A percentile compares a stretch with the other conserved stretches of the same genome.
These are phyloP conservation scores for Termitomyces sp. DNA, from an alignment of 768 basidiomycete genomes.

Conservation along the genomic window DNA sequence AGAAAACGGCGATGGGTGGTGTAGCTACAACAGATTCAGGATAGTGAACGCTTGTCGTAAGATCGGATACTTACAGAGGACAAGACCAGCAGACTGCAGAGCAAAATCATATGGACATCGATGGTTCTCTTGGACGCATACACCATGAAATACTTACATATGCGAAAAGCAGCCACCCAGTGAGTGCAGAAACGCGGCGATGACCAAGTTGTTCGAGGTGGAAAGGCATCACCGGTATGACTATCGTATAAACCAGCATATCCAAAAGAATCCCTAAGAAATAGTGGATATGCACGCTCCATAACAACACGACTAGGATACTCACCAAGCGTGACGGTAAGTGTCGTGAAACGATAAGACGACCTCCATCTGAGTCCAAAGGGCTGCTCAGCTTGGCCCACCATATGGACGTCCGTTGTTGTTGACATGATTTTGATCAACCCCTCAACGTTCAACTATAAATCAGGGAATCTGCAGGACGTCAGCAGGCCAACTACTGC, in stretches of 20 bases:
- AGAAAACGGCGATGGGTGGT: slow-evolving; percentile 54
- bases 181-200: slow-evolving; percentile 42
- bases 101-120: background rate
- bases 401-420: too few relatives aligned
- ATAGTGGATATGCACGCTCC: background rate
- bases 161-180: slow-evolving; percentile 62
- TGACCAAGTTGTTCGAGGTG: slow-evolving; percentile 52
- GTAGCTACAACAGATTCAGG: slow-evolving; percentile 38
- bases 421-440: too few relatives aligned
- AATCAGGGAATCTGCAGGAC: background rate
- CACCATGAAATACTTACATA: slow-evolving; percentile 40
- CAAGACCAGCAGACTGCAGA: slow-evolving; percentile 53
- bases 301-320: slow-evolving; percentile 1
- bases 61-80: slow-evolving; percentile 43
- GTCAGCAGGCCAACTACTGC: background rate
- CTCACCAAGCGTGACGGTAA: slow-evolving; percentile 51
- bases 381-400: background rate
- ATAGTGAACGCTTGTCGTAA: background rate
- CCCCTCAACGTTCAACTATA: background rate
- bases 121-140: background rate
- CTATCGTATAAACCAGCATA: slow-evolving; percentile 58
- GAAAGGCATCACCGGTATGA: slow-evolving; percentile 65
- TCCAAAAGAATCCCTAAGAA: slow-evolving; percentile 45
- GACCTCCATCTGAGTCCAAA: slow-evolving; percentile 56
- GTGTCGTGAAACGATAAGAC: slow-evolving; percentile 55